Percentiles rank a stretch among this genome's conserved stretches.
Conservation (phyloP, 129 eudicot species). For the Artemisia annua region DNA sequence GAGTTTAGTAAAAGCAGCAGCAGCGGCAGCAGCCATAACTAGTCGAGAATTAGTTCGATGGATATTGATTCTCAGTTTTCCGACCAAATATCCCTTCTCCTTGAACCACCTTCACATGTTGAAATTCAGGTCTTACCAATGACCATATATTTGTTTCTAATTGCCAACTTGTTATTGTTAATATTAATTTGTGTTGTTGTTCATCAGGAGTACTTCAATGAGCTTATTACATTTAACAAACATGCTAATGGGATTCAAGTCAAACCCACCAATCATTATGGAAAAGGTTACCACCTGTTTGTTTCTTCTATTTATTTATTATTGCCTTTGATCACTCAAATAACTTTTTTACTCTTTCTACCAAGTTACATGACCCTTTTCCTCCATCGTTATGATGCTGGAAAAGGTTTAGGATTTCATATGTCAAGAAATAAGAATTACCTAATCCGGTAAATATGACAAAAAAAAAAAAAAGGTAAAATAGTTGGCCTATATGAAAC, state of each 20-base stretch:
- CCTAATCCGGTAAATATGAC: no score
- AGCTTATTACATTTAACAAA: slow-evolving; percentile 39
- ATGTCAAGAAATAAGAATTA: no score
- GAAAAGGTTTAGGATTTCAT: no score
- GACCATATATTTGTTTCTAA: slow-evolving; percentile 1
- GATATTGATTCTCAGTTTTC: slow-evolving; percentile 43
- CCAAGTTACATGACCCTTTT: no score
- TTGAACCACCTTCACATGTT: slow-evolving; percentile 50
- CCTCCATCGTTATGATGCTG: no score
- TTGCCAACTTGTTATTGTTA: neutral
- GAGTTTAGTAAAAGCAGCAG: no score
- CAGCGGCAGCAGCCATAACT: no score
- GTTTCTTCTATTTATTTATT: slow-evolving; percentile 10
- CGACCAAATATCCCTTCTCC: slow-evolving; percentile 61
- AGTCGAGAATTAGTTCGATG: no score
- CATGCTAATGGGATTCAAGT: slow-evolving; percentile 51
- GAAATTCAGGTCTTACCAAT: slow-evolving; percentile 47
- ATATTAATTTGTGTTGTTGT: neutral
- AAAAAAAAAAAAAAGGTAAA: no score
- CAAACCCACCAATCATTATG: slow-evolving; percentile 47
- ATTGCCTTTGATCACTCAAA: no score
- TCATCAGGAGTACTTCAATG: slow-evolving; percentile 62
- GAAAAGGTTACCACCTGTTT: slow-evolving; percentile 68
- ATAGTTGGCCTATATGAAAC: no score
- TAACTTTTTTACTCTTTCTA: no score